phyloP scores from a whole-genome alignment of 2,329 filamentous ascomycete genomes.

The Raffaelea albimanens region DNA sequence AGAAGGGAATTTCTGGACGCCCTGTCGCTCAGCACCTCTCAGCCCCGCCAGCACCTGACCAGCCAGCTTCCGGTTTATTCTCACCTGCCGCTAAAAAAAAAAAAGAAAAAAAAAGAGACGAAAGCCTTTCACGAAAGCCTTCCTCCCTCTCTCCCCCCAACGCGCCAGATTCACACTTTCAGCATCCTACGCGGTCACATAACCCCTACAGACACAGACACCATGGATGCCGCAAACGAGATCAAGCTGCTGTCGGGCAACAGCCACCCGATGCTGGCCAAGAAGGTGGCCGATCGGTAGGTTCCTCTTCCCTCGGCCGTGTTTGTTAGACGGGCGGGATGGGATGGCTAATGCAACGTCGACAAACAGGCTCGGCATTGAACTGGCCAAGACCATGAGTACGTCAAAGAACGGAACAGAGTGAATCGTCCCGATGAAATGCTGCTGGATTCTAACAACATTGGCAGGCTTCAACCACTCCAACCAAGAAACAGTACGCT shows the following conservation, averaged over 20 bases:
- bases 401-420: not conserved
- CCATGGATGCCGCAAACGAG: constrained; percentile 22
- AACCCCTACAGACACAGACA: not conserved
- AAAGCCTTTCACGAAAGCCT: no score
- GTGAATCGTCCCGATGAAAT: not conserved
- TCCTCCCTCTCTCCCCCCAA: no score
- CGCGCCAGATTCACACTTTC: no score
- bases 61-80: no score
- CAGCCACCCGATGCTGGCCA: constrained; percentile 27
- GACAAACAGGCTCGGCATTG: constrained; percentile 13
- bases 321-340: not conserved
- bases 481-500: constrained; percentile 59
- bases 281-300: constrained; percentile 27
- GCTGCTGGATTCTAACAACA: constrained; percentile 1
- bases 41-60: no score
- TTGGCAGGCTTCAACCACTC: constrained; percentile 58
- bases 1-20: no score
- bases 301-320: not conserved
- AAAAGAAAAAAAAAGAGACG: no score
- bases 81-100: no score
- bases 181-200: not conserved
- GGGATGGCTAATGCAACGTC: no score
- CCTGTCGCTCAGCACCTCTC: no score
- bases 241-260: constrained; percentile 31
- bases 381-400: constrained; percentile 15